These are phyloP conservation scores for Saccharomyces uvarum DNA, from an alignment of 1,139 yeast genomes.

Conservation along the genomic window DNA sequence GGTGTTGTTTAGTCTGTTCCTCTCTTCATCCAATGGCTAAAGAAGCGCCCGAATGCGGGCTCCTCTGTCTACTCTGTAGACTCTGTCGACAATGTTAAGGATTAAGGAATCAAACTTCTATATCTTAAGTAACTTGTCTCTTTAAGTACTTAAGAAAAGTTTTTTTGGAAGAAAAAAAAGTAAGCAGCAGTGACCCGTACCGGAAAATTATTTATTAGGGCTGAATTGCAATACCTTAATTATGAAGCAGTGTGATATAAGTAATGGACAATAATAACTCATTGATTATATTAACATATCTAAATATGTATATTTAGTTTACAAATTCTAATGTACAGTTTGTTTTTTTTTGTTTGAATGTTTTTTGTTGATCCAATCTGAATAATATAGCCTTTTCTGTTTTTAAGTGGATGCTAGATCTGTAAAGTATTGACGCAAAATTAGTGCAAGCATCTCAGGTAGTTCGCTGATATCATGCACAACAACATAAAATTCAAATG, in stretches of 20 bases:
- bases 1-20: neutral
- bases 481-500: conserved; percentile 93
- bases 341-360: neutral
- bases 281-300: neutral
- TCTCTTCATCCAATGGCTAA: neutral
- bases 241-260: neutral
- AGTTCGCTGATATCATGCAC: conserved; percentile 82
- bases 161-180: neutral
- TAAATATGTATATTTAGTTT: neutral
- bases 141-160: neutral
- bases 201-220: neutral
- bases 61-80: no score
- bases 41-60: neutral
- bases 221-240: neutral
- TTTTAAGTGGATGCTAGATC: conserved; percentile 42
- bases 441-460: conserved; percentile 84
- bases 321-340: neutral
- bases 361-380: neutral
- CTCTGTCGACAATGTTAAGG: no score
- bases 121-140: neutral
- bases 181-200: neutral
- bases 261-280: neutral
- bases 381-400: neutral
- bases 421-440: conserved; percentile 84
- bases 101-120: no score